These are phyloP conservation scores for Metschnikowia vanudenii DNA, from an alignment of 805 yeast genomes.

Conservation along the genomic window DNA sequence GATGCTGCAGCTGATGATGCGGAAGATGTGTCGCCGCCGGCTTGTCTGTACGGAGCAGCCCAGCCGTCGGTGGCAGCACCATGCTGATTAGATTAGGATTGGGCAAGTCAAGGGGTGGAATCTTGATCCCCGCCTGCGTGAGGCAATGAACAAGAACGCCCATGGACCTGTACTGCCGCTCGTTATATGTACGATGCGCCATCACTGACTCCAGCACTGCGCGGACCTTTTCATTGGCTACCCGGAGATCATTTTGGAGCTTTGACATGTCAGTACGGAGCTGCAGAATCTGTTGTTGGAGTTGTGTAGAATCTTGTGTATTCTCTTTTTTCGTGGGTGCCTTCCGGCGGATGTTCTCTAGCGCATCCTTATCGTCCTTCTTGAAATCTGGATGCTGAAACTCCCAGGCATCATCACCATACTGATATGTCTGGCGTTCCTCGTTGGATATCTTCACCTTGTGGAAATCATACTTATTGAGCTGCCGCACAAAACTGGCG, in stretches of 20 bases:
- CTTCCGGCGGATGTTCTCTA: conserved; percentile 86
- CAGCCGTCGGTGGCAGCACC: conserved; percentile 18
- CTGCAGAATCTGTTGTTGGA: conserved; percentile 19
- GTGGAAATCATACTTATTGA: conserved; percentile 96
- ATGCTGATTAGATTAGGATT: conserved; percentile 28
- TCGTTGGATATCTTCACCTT: conserved; percentile 78
- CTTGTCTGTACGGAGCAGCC: conserved; percentile 5
- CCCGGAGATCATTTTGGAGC: conserved; percentile 33
- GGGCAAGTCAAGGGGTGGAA: conserved; percentile 65
- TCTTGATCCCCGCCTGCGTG: conserved; percentile 57
- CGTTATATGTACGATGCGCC: conserved; percentile 54
- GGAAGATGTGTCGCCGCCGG: background rate
- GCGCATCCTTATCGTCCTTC: conserved; percentile 68
- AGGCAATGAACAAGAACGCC: conserved; percentile 49
- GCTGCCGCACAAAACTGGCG: conserved; percentile 90
- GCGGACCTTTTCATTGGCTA: conserved; percentile 51
- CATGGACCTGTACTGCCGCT: conserved; percentile 53
- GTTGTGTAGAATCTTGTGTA: conserved; percentile 11
- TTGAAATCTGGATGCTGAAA: conserved; percentile 89
- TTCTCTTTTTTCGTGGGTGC: conserved; percentile 55
- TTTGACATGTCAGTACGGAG: conserved; percentile 34
- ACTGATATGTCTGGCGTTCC: conserved; percentile 40
- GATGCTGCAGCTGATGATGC: conserved; percentile 1
- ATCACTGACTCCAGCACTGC: conserved; percentile 62
- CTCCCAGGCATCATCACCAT: conserved; percentile 87